phyloP scores from a whole-genome alignment of 2,329 filamentous ascomycete species.

The Fusarium sp. region DNA sequence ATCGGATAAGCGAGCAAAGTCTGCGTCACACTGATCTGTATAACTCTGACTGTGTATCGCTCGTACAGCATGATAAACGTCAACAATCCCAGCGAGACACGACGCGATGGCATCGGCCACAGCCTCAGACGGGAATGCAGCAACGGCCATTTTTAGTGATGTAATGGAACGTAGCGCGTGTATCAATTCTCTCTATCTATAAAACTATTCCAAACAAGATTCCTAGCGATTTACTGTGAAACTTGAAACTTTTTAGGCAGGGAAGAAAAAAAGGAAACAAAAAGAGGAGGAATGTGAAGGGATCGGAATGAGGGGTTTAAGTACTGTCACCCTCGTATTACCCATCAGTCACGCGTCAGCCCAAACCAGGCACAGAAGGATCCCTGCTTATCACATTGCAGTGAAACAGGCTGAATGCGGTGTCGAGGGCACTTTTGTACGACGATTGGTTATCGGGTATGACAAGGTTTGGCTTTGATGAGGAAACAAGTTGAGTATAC shows the following conservation, averaged over 20 bases:
- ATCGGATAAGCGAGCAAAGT: slow-evolving; percentile 20
- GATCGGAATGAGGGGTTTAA: slow-evolving; percentile 36
- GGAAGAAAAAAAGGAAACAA: background rate
- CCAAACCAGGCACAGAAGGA: background rate
- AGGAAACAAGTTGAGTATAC: no score
- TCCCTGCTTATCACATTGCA: slow-evolving; percentile 25
- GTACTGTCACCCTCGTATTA: slow-evolving; percentile 11
- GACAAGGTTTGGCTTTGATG: slow-evolving; percentile 28
- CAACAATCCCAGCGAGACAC: slow-evolving; percentile 39
- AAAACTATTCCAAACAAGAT: background rate
- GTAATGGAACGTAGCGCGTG: slow-evolving; percentile 14
- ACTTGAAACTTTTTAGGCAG: background rate
- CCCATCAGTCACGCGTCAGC: slow-evolving; percentile 18
- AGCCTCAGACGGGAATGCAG: slow-evolving; percentile 7
- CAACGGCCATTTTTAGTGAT: slow-evolving; percentile 51
- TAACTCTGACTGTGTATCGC: slow-evolving; percentile 15
- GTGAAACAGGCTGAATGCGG: slow-evolving; percentile 9
- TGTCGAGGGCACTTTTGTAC: slow-evolving; percentile 8
- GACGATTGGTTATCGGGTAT: slow-evolving; percentile 11
- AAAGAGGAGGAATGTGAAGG: slow-evolving; percentile 9
- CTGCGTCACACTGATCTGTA: slow-evolving; percentile 9
- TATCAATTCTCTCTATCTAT: background rate
- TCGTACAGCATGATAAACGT: slow-evolving; percentile 21
- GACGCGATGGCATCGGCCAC: slow-evolving; percentile 24
- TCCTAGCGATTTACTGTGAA: background rate